These are phyloP conservation scores for Irpex sp. DNA, from an alignment of 1,284 basidiomycete genomes.

Conservation along the genomic window DNA sequence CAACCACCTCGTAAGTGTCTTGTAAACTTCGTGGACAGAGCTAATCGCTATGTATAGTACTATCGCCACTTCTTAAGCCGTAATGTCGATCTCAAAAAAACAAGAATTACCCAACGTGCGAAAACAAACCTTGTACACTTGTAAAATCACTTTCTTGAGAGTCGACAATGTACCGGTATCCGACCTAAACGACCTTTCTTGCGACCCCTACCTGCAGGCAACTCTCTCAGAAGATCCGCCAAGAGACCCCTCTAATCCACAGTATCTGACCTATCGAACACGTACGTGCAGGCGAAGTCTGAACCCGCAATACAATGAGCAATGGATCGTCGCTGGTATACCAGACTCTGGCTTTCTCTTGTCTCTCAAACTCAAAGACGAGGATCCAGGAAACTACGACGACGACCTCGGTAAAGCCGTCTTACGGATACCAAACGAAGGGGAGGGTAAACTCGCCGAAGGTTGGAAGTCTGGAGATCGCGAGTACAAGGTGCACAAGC, in stretches of 20 bases:
- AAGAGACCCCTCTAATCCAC: constrained; percentile 14
- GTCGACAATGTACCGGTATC: constrained; percentile 37
- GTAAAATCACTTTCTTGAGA: constrained; percentile 38
- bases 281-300: constrained; percentile 33
- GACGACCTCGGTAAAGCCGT: constrained; percentile 39
- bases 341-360: constrained; percentile 36
- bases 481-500: constrained; percentile 29
- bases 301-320: constrained; percentile 36
- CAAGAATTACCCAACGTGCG: background rate
- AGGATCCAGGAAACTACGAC: constrained; percentile 40
- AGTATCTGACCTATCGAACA: constrained; percentile 34
- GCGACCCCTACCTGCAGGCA: constrained; percentile 40
- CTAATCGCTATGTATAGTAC: background rate
- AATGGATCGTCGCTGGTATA: constrained; percentile 41
- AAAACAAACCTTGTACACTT: constrained; percentile 26
- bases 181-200: constrained; percentile 32
- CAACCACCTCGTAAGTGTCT: background rate
- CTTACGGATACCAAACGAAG: constrained; percentile 18
- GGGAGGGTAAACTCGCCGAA: constrained; percentile 24
- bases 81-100: background rate
- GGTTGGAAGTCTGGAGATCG: constrained; percentile 21
- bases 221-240: constrained; percentile 15
- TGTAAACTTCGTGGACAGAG: background rate
- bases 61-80: background rate
- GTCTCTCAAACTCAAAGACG: constrained; percentile 35